Evolutionary conservation across 768 basidiomycete genomes (phyloP), one percentile per base, ranked within the genome.

Genomic region (Agaricus sinodeliciosus): DNA sequence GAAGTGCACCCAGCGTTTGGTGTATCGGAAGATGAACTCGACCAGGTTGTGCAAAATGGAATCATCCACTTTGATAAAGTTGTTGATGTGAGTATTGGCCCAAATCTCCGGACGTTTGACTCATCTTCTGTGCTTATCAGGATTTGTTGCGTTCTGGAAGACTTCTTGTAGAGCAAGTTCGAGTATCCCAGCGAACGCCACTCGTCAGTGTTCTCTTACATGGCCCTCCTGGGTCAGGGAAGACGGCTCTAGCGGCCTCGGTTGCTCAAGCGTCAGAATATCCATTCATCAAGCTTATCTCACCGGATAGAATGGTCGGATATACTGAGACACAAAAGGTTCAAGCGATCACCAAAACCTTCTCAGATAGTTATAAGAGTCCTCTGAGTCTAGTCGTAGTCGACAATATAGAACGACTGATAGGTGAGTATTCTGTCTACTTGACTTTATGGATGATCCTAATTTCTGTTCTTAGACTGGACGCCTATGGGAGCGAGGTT

Each of bases 1-100:
- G 96, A 99, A 63, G 91, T 98, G 0, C 90, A 93, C 58, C 92
- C 96, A 9, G 92, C 94, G 15, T 99, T 93, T 65, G 96, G 96
- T 81, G 92, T 96, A 2, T 87, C 95, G 1, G 96, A 98, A 68
- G 94, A 95, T 67, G 95, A 99, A 70, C 73, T 99, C 15, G 79
- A 86, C 58, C 84, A 87, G 58, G 93, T 96, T 49, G 87, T 98
- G 18, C 90, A 94, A 68, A 91, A 98, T 64, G 96, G 96, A 3
- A 98, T 98, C 66, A 93, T 97, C 41, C 91, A 93, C 63, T 96
- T 81, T 65, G 84, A 84, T 66, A 54, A 64, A 6, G 72, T 76
- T 37, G 72, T 98, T 60, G 85, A 95, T 63, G 94, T 94, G 59
- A 65, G 85, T 72, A 7, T 22, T n/a, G 3, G 51, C 51, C 40